Evolutionary conservation across 106 monocot species (phyloP).

Genomic region (Apostasia shenzhenica): DNA sequence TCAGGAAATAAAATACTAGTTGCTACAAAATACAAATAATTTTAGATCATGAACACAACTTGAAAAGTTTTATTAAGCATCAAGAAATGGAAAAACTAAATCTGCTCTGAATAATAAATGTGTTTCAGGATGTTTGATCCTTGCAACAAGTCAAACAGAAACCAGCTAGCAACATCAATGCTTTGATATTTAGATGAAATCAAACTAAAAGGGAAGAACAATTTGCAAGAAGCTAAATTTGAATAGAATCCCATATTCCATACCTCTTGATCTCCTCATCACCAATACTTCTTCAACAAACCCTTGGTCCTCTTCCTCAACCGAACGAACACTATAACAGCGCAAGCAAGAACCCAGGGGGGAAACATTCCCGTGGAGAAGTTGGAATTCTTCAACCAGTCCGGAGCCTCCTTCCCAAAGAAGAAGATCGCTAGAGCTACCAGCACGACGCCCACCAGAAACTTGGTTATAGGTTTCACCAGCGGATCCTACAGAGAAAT

Average conservation of each 20-base stretch:
- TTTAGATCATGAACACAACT: too few relatives aligned
- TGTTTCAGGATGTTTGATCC: too few relatives aligned
- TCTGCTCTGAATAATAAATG: too few relatives aligned
- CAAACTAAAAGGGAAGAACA: background rate
- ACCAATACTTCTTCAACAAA: slow-evolving; percentile 52
- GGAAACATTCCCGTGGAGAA: slow-evolving; percentile 42
- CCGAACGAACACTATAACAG: slow-evolving; percentile 65
- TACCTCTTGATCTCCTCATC: slow-evolving; percentile 20
- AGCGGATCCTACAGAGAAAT: slow-evolving; percentile 54
- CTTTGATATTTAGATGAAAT: too few relatives aligned
- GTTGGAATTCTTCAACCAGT: slow-evolving; percentile 45
- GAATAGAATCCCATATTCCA: background rate
- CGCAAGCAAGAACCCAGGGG: slow-evolving; percentile 82
- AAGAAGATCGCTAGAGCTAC: slow-evolving; percentile 39
- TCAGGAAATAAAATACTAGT: too few relatives aligned
- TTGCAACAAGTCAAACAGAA: too few relatives aligned
- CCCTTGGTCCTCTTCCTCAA: slow-evolving; percentile 85
- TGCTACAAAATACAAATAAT: too few relatives aligned
- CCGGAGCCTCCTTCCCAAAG: slow-evolving; percentile 56
- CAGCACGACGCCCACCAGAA: slow-evolving; percentile 50
- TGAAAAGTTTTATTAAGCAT: too few relatives aligned
- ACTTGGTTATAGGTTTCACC: slow-evolving; percentile 78
- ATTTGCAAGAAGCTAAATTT: background rate
- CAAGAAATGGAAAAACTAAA: too few relatives aligned
- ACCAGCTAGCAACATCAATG: too few relatives aligned